Base-by-base conservation (phyloP, 1,139 yeast species). In the Debaryomyces nepalensis region DNA sequence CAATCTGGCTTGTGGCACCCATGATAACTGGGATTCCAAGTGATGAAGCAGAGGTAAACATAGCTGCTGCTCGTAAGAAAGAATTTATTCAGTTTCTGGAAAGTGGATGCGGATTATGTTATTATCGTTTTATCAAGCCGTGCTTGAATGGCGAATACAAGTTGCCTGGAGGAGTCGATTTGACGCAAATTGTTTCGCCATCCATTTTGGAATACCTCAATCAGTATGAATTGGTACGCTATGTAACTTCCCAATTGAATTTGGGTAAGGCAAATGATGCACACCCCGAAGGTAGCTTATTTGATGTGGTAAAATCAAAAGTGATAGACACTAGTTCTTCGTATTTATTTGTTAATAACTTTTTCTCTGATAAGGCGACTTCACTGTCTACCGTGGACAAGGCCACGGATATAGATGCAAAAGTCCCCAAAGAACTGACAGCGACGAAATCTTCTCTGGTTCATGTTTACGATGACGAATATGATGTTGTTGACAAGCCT, bases 1-100 rank as follows among this genome's bases (percentile, higher is more conserved):
- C 75, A 10, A 49, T 73, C 9, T 82, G 87, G 87, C 60, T 82
- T 33, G 65, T 81, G 8, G 59, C 70, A 14, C 86, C 87, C 5
- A 59, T 73, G 53, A 42, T 65, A 8, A 44, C 48, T 8, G 22
- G 42, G 20, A 4, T 26, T 29, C 14, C 32, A 12, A 26, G 43
- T 15, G 27, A 33, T 32, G 44, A 24, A 14, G 30, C 21, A 7
- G 36, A 26, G 5, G 8, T 16, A 7, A 34, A 26, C 24, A 26
- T 9, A 5, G 15, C 19, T 11, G 30, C 16, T 11, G 26, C 41
- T 3, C 30, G 20, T 11, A 39, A 33, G 43, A 40, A 14, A 30
- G 44, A 18, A 63, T 42, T 59, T 70, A 66, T 45, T 46, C 23
- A 27, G 42, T 4, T 69, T 66, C 42, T 57, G 63, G 32, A 41